Evolutionary conservation across 1,284 basidiomycete species (phyloP), one percentile per base, ranked within the genome.

Genomic region (Boletus subluridellus): DNA sequence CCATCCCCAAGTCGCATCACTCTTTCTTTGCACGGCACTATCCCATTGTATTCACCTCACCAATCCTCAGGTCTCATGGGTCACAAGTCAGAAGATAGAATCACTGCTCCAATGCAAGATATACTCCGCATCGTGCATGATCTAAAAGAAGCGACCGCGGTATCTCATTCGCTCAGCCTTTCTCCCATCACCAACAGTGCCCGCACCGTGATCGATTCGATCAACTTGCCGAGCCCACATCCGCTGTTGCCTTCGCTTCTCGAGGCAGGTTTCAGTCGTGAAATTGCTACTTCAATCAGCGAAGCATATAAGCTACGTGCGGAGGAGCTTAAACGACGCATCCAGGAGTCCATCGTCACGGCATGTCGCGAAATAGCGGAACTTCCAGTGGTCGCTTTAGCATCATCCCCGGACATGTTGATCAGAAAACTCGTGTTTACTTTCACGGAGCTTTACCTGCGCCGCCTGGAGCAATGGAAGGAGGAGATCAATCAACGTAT

Each of bases 381-480:
- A 7, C 4, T 49, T n/a, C 60, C 63, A 0, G 32, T 2, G 0
- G 0, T 4, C 3, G 2, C 46, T 0, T 9, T 0, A 0, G 15
- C 26, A 11, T 17, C 5, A 0, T 1, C 46, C 0, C 17, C 35
- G 0, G 52, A 57, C 0, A 0, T 4, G 5, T 51, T 54, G 0
- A 37, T 57, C 0, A 9, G 1, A 3, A 63, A 24, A 0, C 3
- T 63, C 0, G 6, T 4, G 0, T 39, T 21, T 9, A 39, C 2
- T 0, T 24, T 17, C 15, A 49, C 47, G 0, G 37, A 49, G 0
- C 0, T 38, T 0, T 59, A 59, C 8, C 3, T 46, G 0, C 32
- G 24, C 0, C 52, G 61, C 14, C 9, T 64, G 0, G 12, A 4
- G 41, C 1, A 54, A 0, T 64, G 64, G 64, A 57, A 41, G 34